These are phyloP conservation scores for Aspergillus brasiliensis DNA, from an alignment of 2,329 filamentous ascomycete species.

Conservation along the genomic window DNA sequence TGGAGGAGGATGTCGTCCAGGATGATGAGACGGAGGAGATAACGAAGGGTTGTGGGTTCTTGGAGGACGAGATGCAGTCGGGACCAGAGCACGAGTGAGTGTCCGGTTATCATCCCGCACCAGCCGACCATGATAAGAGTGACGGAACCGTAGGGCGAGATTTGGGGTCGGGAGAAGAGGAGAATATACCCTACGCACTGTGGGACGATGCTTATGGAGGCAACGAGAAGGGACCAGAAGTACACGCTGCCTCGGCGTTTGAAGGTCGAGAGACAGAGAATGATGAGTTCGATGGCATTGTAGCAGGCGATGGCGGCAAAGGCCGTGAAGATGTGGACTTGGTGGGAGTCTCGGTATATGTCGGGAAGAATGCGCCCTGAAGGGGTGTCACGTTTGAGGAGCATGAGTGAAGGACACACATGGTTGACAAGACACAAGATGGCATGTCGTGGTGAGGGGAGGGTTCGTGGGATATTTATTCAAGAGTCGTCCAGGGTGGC, in stretches of 20 bases:
- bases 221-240: conserved; percentile 47
- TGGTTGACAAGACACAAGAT: background rate
- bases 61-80: conserved; percentile 45
- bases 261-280: conserved; percentile 48
- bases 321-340: conserved; percentile 32
- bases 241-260: conserved; percentile 44
- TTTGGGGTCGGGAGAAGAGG: conserved; percentile 38
- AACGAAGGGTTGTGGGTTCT: conserved; percentile 33
- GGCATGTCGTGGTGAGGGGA: background rate
- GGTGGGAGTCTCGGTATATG: background rate
- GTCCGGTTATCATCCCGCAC: conserved; percentile 47
- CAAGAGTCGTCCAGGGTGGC: background rate
- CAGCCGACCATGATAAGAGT: conserved; percentile 42
- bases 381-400: background rate
- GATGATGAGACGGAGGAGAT: conserved; percentile 45
- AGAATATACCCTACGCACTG: conserved; percentile 45
- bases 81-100: conserved; percentile 49
- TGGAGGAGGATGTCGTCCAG: conserved; percentile 41
- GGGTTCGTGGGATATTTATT: background rate
- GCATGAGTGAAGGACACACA: background rate
- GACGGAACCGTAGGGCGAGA: conserved; percentile 32
- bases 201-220: conserved; percentile 40
- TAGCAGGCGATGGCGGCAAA: conserved; percentile 48
- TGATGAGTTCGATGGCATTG: conserved; percentile 46
- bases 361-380: background rate